Conservation (phyloP, 2,329 filamentous ascomycete genomes). For the Magnaporthiopsis incrustans region DNA sequence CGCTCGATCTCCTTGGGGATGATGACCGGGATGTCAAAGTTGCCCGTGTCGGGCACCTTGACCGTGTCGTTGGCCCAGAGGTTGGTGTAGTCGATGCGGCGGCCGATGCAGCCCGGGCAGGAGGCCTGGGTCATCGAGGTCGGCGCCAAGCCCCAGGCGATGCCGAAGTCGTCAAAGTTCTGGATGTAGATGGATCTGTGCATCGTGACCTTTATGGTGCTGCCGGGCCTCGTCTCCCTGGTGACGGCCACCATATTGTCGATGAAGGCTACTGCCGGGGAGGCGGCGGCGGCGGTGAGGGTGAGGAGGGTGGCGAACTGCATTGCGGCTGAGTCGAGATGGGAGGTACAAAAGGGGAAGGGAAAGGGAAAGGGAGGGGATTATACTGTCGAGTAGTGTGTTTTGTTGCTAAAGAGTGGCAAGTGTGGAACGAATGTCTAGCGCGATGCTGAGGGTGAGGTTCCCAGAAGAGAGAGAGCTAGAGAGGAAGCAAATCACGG, state of each 20-base stretch:
- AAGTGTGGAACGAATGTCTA: too few species aligned
- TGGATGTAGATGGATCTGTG: conserved; percentile 23
- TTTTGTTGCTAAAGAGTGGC: too few species aligned
- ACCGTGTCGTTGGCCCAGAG: background rate
- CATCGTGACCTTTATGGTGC: conserved; percentile 18
- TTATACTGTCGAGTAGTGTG: too few species aligned
- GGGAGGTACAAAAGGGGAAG: too few species aligned
- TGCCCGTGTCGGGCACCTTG: background rate
- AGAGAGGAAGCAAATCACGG: too few species aligned
- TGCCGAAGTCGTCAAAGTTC: conserved; percentile 26
- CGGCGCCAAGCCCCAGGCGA: conserved; percentile 21
- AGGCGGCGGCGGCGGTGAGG: conserved; percentile 14
- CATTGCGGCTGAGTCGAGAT: background rate
- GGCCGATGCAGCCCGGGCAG: conserved; percentile 19
- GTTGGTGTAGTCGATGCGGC: conserved; percentile 20
- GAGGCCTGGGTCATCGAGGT: background rate
- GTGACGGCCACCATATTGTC: conserved; percentile 15
- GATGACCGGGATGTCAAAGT: background rate
- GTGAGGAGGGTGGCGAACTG: conserved; percentile 16
- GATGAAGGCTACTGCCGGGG: conserved; percentile 17
- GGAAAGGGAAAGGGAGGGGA: too few species aligned
- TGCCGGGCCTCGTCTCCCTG: conserved; percentile 16
- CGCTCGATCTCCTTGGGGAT: background rate
- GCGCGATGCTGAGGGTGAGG: too few species aligned
- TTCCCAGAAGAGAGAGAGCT: too few species aligned